Base-by-base conservation (phyloP, 805 yeast species). In the Candida oleophila region DNA sequence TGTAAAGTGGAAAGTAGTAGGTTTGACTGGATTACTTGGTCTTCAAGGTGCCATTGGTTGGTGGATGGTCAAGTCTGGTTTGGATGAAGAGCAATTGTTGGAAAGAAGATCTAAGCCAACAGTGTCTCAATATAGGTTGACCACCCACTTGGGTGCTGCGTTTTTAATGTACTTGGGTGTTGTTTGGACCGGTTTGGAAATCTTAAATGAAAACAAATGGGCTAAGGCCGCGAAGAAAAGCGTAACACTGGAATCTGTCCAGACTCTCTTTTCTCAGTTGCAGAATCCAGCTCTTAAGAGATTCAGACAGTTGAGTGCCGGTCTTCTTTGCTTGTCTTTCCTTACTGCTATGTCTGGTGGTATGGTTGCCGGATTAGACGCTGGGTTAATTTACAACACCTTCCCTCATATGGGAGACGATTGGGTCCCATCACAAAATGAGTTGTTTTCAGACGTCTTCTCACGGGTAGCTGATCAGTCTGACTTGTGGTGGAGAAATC, bases 61-160 rank as follows among this genome's bases (percentile, higher is more conserved):
- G 99, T 94, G 99, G 99, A 94, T 94, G 99, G 99, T 94, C 44
- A 83, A 87, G 58, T 89, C 97, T 8, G 99, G 99, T 25, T 76
- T 94, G 46, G 96, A 90, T 61, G 86, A 85, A 59, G 77, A 84
- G 38, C 85, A 85, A 59, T 71, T 94, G 41, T 78, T 77, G 19
- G 90, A 85, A 53, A 79, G 96, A 62, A 86, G 80, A 40, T 83
- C 96, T 0, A 95, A 92, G 61, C 99, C 99, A n/a, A 89, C 99
- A 0, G 99, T 94, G 2, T 88, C 97, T 3, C 98, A 89, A 61
- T 94, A 94, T 62, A 80, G 99, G 65, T 74, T 94, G 44, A 90
- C 98, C 2, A 84, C 97, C 1, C 99, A 94, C 67, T 72, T 94
- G 48, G 96, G 96, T 38, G 90, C 96, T 35, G 98, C 98, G 0